Evolutionary conservation across 352 stramenopile species (phyloP).

Genomic region (Globisporangium iwayamae): DNA sequence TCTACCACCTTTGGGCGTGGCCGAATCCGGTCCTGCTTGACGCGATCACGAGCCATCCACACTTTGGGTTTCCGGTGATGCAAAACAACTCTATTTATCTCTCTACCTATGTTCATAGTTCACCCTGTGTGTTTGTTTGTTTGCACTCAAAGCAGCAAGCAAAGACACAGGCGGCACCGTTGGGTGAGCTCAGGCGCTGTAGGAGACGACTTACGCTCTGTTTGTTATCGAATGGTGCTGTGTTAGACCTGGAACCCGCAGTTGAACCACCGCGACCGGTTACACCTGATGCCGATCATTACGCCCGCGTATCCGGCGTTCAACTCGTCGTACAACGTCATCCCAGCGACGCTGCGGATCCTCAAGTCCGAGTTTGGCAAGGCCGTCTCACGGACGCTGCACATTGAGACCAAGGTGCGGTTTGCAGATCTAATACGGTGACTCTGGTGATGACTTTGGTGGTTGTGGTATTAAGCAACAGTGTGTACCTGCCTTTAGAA

Average conservation of each 20-base stretch:
- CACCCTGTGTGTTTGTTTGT: not conserved
- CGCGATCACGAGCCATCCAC: constrained; percentile 41
- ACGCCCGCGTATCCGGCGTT: constrained; percentile 97
- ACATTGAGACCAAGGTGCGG: constrained; percentile 82
- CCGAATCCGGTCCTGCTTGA: constrained; percentile 92
- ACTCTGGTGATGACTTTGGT: no score
- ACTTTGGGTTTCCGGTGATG: constrained; percentile 63
- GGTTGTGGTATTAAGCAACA: not conserved
- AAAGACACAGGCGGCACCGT: not conserved
- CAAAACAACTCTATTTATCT: not conserved
- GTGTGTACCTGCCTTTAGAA: constrained; percentile 37
- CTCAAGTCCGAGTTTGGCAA: constrained; percentile 89
- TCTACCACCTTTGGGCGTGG: constrained; percentile 96
- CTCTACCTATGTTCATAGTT: not conserved
- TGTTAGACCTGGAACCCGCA: constrained; percentile 88
- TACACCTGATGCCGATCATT: constrained; percentile 98
- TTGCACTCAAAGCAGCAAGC: not conserved
- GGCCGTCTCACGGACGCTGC: constrained; percentile 50
- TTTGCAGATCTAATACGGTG: not conserved
- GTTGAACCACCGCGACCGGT: constrained; percentile 74
- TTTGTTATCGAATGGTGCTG: not conserved
- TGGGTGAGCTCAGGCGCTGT: not conserved
- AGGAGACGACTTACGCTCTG: not conserved
- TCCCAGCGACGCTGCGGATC: constrained; percentile 86
- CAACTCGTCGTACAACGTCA: constrained; percentile 98